These are phyloP conservation scores for Boletus sp. DNA, from an alignment of 768 basidiomycete species.

Conservation along the genomic window DNA sequence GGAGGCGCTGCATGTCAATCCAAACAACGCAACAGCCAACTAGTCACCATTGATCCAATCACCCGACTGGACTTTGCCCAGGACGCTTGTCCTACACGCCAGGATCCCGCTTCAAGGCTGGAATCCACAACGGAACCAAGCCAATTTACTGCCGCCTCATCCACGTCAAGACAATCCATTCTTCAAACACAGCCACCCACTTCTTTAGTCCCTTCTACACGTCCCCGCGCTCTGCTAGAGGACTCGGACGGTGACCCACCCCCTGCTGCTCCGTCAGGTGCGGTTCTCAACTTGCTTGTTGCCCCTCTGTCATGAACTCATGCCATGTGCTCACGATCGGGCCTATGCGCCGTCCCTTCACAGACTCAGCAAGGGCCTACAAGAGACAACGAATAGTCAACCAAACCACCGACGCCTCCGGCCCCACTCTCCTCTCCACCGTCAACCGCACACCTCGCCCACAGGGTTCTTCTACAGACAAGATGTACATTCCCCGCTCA, in stretches of 20 bases:
- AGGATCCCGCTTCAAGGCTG: slow-evolving; percentile 46
- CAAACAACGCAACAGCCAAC: slow-evolving; percentile 16
- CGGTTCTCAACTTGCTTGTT: not conserved
- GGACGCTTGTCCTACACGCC: slow-evolving; percentile 47
- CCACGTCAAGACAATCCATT: slow-evolving; percentile 17
- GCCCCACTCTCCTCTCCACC: slow-evolving; percentile 29
- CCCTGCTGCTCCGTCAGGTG: slow-evolving; percentile 26
- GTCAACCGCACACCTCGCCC: slow-evolving; percentile 21
- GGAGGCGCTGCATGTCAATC: slow-evolving; percentile 26
- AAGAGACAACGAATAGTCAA: slow-evolving; percentile 68
- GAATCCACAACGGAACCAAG: slow-evolving; percentile 37
- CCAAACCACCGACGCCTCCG: slow-evolving; percentile 32
- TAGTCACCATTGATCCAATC: slow-evolving; percentile 67
- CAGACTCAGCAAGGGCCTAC: slow-evolving; percentile 55
- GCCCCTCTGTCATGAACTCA: slow-evolving; percentile 1
- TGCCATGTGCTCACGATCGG: not conserved
- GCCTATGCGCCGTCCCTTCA: slow-evolving; percentile 4
- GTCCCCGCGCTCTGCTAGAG: slow-evolving; percentile 61
- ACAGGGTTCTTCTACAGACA: slow-evolving; percentile 32
- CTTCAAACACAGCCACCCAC: slow-evolving; percentile 25
- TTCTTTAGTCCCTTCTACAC: slow-evolving; percentile 63
- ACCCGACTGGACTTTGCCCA: slow-evolving; percentile 52
- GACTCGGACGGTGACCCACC: slow-evolving; percentile 38
- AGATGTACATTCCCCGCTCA: slow-evolving; percentile 53
- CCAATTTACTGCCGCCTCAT: slow-evolving; percentile 25